These are phyloP conservation scores for Penicillium sp. DNA, from an alignment of 2,329 filamentous ascomycete species.

Conservation along the genomic window DNA sequence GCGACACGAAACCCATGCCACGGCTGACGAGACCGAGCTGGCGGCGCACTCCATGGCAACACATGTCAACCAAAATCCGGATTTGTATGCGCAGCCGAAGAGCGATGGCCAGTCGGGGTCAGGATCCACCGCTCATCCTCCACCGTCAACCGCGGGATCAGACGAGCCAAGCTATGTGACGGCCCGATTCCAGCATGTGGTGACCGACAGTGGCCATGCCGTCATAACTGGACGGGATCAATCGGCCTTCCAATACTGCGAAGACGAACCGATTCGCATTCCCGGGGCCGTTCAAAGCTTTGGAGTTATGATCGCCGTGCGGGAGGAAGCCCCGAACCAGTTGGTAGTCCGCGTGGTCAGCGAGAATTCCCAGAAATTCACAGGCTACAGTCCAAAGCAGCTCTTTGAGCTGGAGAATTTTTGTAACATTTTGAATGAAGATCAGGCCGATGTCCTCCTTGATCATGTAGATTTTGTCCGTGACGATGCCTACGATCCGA, in stretches of 20 bases:
- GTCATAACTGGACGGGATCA: constrained; percentile 75
- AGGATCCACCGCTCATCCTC: constrained; percentile 7
- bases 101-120: constrained; percentile 8
- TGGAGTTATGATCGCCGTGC: constrained; percentile 67
- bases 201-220: constrained; percentile 71
- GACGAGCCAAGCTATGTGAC: constrained; percentile 54
- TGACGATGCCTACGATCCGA: constrained; percentile 71
- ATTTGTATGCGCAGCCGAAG: constrained; percentile 12
- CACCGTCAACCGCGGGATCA: not conserved
- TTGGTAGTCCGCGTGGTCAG: constrained; percentile 68
- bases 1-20: constrained; percentile 14
- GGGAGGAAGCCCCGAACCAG: constrained; percentile 57
- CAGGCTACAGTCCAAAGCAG: constrained; percentile 70
- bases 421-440: constrained; percentile 74
- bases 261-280: constrained; percentile 86
- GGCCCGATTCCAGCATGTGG: constrained; percentile 69
- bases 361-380: constrained; percentile 69
- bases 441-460: constrained; percentile 74
- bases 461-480: constrained; percentile 85
- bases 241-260: constrained; percentile 67
- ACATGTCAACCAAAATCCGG: constrained; percentile 15
- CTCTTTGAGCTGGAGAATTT: constrained; percentile 71
- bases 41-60: constrained; percentile 19
- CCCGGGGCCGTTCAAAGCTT: constrained; percentile 77
- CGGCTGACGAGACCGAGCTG: constrained; percentile 13